Evolutionary conservation across 345 rosid genomes (phyloP).

Genomic region (Bretschneidera sinensis): DNA sequence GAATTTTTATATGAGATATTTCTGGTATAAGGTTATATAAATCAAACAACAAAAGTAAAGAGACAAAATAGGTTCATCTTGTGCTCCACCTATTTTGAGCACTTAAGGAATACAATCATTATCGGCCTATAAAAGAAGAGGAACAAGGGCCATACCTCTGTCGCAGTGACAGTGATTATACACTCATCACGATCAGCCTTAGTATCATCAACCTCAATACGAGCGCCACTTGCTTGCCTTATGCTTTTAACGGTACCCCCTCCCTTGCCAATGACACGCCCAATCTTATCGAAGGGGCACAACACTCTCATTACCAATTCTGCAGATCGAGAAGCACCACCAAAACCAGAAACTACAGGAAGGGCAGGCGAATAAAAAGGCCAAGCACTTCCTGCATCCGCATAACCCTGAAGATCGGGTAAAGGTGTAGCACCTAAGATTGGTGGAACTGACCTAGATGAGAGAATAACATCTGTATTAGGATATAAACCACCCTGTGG

Average conservation of each 20-base stretch:
- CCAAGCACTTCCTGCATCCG: conserved; percentile 59
- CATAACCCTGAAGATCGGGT: conserved; percentile 66
- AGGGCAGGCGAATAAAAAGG: conserved; percentile 69
- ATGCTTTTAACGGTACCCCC: conserved; percentile 85
- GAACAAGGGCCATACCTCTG: conserved; percentile 43
- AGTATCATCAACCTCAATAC: conserved; percentile 75
- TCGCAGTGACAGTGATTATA: conserved; percentile 57
- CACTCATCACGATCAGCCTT: conserved; percentile 67
- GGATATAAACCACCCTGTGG: conserved; percentile 70
- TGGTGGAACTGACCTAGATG: conserved; percentile 59
- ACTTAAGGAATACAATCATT: background rate
- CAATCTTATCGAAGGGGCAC: conserved; percentile 78
- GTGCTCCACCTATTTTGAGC: background rate
- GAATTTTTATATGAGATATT: background rate
- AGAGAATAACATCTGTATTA: conserved; percentile 49
- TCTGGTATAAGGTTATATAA: background rate
- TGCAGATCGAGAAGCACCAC: conserved; percentile 49
- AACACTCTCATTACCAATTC: conserved; percentile 62
- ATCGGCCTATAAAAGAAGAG: background rate
- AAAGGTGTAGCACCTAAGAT: conserved; percentile 56
- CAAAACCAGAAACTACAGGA: conserved; percentile 58
- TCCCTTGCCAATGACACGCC: conserved; percentile 96
- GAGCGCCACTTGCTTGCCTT: conserved; percentile 90
- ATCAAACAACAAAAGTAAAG: background rate
- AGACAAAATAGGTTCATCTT: background rate